These are phyloP conservation scores for Linum usitatissimum DNA, from an alignment of 345 rosid species.

Conservation along the genomic window DNA sequence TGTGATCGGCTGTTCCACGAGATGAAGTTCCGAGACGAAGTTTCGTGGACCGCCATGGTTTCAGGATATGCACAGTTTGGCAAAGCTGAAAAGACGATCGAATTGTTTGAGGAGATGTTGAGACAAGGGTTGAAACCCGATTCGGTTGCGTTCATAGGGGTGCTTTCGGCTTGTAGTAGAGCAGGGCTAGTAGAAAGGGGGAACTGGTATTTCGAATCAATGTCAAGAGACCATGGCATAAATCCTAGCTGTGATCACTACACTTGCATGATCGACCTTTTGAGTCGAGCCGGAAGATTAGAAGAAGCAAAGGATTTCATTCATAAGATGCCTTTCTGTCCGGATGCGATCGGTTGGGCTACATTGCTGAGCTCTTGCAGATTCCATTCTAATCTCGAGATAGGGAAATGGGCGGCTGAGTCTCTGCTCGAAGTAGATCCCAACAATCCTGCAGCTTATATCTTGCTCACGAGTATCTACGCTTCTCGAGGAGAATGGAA, in stretches of 20 bases:
- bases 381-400: slow-evolving; percentile 47
- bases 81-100: slow-evolving; percentile 62
- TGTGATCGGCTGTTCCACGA: slow-evolving; percentile 50
- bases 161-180: slow-evolving; percentile 88
- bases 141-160: slow-evolving; percentile 76
- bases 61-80: slow-evolving; percentile 84
- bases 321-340: slow-evolving; percentile 58
- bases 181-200: slow-evolving; percentile 86
- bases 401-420: slow-evolving; percentile 78
- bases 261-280: slow-evolving; percentile 90
- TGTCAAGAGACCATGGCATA: slow-evolving; percentile 49
- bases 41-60: slow-evolving; percentile 89
- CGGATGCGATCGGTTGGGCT: slow-evolving; percentile 80
- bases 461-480: slow-evolving; percentile 61
- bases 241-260: slow-evolving; percentile 56
- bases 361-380: slow-evolving; percentile 86
- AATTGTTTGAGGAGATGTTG: slow-evolving; percentile 65
- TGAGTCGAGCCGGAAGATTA: slow-evolving; percentile 75
- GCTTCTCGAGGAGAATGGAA: slow-evolving; percentile 70
- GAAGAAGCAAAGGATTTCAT: slow-evolving; percentile 70
- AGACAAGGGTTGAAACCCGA: slow-evolving; percentile 64
- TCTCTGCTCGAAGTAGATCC: slow-evolving; percentile 73
- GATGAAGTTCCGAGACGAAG: slow-evolving; percentile 67
- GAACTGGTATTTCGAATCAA: slow-evolving; percentile 46
- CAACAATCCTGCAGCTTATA: slow-evolving; percentile 66